These are phyloP conservation scores for Acer campestre DNA, from an alignment of 345 rosid species.

Conservation along the genomic window DNA sequence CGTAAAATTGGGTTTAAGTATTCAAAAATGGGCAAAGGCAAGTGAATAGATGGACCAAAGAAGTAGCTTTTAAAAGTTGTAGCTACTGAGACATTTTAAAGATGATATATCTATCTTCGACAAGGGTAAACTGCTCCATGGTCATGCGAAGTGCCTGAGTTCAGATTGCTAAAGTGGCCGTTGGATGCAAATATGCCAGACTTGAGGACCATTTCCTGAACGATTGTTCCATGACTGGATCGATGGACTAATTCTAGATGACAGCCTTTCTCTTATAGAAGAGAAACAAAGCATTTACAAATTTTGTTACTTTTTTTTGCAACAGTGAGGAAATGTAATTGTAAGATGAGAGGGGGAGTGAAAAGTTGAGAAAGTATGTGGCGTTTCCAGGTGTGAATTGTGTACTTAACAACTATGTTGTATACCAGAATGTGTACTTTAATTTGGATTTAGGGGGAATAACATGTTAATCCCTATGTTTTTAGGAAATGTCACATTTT, in stretches of 20 bases:
- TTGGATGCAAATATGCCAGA: not conserved
- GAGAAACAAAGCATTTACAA: not conserved
- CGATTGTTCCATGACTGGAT: not conserved
- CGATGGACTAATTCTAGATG: too few relatives aligned
- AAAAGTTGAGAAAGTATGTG: not conserved
- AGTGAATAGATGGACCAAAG: slow-evolving; percentile 16
- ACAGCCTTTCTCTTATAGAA: not conserved
- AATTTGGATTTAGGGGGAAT: too few relatives aligned
- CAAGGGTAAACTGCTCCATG: not conserved
- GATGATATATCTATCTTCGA: not conserved
- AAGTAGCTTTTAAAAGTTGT: slow-evolving; percentile 11
- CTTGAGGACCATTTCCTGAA: not conserved
- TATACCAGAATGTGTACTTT: not conserved
- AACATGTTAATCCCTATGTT: too few relatives aligned
- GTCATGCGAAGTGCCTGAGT: not conserved
- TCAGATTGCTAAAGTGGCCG: not conserved
- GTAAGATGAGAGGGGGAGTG: not conserved
- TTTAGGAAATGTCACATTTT: too few relatives aligned
- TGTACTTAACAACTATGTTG: not conserved
- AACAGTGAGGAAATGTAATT: not conserved
- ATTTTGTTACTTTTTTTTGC: not conserved
- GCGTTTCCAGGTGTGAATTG: not conserved
- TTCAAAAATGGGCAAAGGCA: slow-evolving; percentile 36
- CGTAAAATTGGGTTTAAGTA: slow-evolving; percentile 46
- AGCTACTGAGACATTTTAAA: too few relatives aligned